A percentile compares a stretch with the other conserved stretches of the same genome.
Evolutionary conservation across 306 rosid genomes (phyloP).

Genomic region (Datisca glomerata): DNA sequence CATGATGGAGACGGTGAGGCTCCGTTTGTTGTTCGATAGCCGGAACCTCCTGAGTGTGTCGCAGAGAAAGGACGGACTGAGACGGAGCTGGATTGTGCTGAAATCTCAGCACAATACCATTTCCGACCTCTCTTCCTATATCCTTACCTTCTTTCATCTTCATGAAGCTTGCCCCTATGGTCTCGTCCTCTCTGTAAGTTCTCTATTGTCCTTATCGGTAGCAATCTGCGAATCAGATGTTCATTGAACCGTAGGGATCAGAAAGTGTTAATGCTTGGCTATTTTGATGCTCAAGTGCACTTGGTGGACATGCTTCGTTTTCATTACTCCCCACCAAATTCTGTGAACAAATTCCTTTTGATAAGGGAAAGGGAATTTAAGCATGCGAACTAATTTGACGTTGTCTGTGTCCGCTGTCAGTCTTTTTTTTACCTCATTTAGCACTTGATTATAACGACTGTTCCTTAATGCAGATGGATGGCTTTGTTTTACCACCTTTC

Average conservation of each 20-base stretch:
- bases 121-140: slow-evolving; percentile 48
- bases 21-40: slow-evolving; percentile 59
- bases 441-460: slow-evolving; percentile 3
- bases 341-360: not conserved
- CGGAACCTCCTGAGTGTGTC: slow-evolving; percentile 32
- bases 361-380: not conserved
- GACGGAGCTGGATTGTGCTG: slow-evolving; percentile 70
- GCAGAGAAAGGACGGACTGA: slow-evolving; percentile 45
- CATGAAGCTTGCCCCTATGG: slow-evolving; percentile 53
- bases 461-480: slow-evolving; percentile 67
- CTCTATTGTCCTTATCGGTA: not conserved
- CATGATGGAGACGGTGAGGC: slow-evolving; percentile 38
- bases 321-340: too few species aligned
- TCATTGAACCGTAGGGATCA: too few species aligned
- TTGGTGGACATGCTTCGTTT: too few species aligned
- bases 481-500: slow-evolving; percentile 77
- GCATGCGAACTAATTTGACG: too few species aligned
- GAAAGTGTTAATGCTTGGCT: too few species aligned
- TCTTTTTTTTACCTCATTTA: slow-evolving; percentile 1
- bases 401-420: too few species aligned
- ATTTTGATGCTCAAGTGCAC: too few species aligned
- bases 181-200: slow-evolving; percentile 53
- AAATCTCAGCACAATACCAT: slow-evolving; percentile 56
- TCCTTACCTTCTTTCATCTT: slow-evolving; percentile 39
- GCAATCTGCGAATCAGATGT: not conserved